A percentile compares a stretch with the other conserved stretches of the same genome.
These are phyloP conservation scores for Hypoxylon sp. DNA, from an alignment of 2,329 filamentous ascomycete genomes.

Conservation along the genomic window DNA sequence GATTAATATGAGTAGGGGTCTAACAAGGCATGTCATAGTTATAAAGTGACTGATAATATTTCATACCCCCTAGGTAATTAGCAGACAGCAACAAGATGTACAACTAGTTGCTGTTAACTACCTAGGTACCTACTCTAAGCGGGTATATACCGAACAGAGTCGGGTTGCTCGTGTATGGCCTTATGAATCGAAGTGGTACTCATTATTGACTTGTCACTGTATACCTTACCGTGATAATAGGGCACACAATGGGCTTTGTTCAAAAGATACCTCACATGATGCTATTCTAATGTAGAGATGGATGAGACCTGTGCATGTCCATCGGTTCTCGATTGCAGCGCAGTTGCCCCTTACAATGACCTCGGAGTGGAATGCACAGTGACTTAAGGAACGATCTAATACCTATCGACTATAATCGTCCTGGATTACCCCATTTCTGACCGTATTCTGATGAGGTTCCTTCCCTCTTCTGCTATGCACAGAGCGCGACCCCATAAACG, in stretches of 20 bases:
- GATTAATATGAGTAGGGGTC: no score
- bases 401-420: not conserved
- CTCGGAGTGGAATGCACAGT: not conserved
- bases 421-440: not conserved
- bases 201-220: not conserved
- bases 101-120: no score
- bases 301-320: not conserved
- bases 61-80: no score
- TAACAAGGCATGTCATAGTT: no score
- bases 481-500: not conserved
- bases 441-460: not conserved
- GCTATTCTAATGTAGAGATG: not conserved
- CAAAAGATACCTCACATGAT: not conserved
- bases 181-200: no score
- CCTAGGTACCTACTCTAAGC: no score
- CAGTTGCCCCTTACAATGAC: not conserved
- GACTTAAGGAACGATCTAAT: not conserved
- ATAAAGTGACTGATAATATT: no score
- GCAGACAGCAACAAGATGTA: no score
- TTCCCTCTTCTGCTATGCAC: not conserved
- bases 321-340: not conserved
- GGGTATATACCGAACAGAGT: no score
- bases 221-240: not conserved
- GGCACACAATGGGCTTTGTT: not conserved
- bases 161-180: no score